A percentile compares a stretch with the other conserved stretches of the same genome.
phyloP scores from a whole-genome alignment of 208 protist species.

The Acanthamoeba sp. region DNA sequence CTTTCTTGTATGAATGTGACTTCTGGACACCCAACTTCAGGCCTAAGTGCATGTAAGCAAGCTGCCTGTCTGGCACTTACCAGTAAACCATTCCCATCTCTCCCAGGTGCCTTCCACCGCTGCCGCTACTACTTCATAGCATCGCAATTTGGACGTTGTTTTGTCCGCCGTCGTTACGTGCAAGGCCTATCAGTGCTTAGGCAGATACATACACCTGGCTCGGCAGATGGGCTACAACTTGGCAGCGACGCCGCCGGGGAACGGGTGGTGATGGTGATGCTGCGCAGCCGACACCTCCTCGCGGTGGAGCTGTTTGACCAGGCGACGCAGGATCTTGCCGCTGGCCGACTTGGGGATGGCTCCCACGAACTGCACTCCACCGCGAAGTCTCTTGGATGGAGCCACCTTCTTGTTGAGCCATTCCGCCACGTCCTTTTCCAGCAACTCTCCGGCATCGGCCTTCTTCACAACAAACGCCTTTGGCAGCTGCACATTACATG shows the following conservation, averaged over 20 bases:
- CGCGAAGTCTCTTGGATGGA: constrained; percentile 90
- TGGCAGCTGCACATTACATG: constrained; percentile 86
- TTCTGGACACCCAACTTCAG: constrained; percentile 43
- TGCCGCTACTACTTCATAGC: too few species aligned
- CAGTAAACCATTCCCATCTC: too few species aligned
- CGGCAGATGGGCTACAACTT: neutral
- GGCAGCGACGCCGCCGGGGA: neutral
- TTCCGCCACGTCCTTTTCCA: constrained; percentile 77
- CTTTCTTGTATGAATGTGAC: neutral
- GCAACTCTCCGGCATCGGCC: constrained; percentile 46
- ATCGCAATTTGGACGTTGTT: too few species aligned
- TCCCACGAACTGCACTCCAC: constrained; percentile 88
- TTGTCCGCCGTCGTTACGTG: too few species aligned
- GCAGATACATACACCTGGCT: too few species aligned
- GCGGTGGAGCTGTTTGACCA: constrained; percentile 65
- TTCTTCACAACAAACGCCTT: constrained; percentile 90
- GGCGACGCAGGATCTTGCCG: constrained; percentile 92
- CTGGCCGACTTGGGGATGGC: constrained; percentile 88
- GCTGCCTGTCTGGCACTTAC: too few species aligned
- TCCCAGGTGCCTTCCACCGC: too few species aligned
- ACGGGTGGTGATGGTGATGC: neutral
- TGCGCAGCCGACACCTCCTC: neutral
- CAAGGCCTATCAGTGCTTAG: too few species aligned
- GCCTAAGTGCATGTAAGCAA: too few species aligned
- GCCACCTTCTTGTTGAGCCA: constrained; percentile 85